phyloP scores from a whole-genome alignment of 1,139 yeast genomes.

The Suhomyces maxii region DNA sequence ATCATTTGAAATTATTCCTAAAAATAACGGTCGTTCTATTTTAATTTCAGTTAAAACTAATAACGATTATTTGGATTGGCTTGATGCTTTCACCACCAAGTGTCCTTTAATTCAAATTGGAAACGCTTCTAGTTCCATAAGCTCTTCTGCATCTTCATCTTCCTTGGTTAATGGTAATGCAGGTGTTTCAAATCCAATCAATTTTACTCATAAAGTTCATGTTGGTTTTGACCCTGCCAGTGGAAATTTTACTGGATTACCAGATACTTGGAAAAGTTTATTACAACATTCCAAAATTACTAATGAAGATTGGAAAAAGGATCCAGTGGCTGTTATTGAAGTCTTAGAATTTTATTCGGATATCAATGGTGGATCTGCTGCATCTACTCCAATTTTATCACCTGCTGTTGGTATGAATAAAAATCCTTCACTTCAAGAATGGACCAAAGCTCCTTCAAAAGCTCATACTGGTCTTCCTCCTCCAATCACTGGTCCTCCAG shows the following conservation, averaged over 20 bases:
- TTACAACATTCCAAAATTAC: slow-evolving; percentile 77
- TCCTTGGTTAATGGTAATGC: slow-evolving; percentile 44
- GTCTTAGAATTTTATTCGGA: slow-evolving; percentile 82
- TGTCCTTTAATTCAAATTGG: slow-evolving; percentile 64
- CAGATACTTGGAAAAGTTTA: slow-evolving; percentile 75
- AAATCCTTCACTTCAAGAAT: slow-evolving; percentile 29
- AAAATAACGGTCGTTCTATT: slow-evolving; percentile 58
- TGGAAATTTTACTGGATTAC: slow-evolving; percentile 76
- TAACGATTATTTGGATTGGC: slow-evolving; percentile 84
- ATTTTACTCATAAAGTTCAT: slow-evolving; percentile 69
- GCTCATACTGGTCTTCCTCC: not conserved
- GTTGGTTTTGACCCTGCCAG: slow-evolving; percentile 67
- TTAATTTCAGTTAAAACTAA: slow-evolving; percentile 76
- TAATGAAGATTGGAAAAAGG: slow-evolving; percentile 80
- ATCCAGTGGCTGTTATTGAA: slow-evolving; percentile 85
- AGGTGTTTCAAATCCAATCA: slow-evolving; percentile 75
- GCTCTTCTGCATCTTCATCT: slow-evolving; percentile 14
- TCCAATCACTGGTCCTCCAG: slow-evolving; percentile 4
- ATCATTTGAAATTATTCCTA: slow-evolving; percentile 75
- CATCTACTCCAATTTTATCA: slow-evolving; percentile 30
- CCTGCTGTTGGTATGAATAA: slow-evolving; percentile 19
- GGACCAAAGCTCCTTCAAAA: slow-evolving; percentile 43
- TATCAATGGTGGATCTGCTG: slow-evolving; percentile 39
- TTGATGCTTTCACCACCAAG: slow-evolving; percentile 83
- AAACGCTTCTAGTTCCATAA: slow-evolving; percentile 14